Evolutionary conservation across 345 rosid genomes (phyloP).

Genomic region (Eucalyptus sideroxylon): DNA sequence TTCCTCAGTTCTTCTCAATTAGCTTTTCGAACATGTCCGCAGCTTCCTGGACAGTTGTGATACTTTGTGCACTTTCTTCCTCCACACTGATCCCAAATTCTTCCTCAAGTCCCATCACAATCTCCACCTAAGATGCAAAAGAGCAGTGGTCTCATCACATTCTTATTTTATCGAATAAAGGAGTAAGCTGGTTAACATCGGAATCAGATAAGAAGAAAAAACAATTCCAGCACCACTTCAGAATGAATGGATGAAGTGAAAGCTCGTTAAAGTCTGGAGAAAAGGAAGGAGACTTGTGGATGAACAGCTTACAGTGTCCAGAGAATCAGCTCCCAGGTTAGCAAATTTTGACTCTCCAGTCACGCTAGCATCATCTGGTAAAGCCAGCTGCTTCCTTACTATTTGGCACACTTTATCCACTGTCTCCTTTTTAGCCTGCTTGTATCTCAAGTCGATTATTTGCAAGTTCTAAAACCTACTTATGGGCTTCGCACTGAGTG

Average conservation of each 20-base stretch:
- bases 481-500: neutral
- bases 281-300: neutral
- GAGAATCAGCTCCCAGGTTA: slow-evolving; percentile 29
- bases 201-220: no score
- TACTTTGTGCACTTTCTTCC: no score
- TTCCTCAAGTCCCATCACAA: no score
- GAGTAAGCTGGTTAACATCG: no score
- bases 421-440: slow-evolving; percentile 31
- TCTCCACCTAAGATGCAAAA: no score
- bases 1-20: no score
- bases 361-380: slow-evolving; percentile 12
- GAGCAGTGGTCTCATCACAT: no score
- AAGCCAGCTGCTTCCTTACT: slow-evolving; percentile 36
- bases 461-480: neutral
- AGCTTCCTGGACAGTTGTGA: no score
- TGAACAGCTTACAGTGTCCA: slow-evolving; percentile 19
- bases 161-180: no score
- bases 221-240: neutral
- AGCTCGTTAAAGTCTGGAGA: neutral
- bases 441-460: neutral
- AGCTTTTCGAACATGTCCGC: no score
- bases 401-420: slow-evolving; percentile 22
- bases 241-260: neutral
- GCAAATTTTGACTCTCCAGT: slow-evolving; percentile 31
- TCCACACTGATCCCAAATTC: no score